A percentile compares a stretch with the other conserved stretches of the same genome.
Conservation (phyloP, 352 stramenopile genomes). For the Phytophthora aleatoria region DNA sequence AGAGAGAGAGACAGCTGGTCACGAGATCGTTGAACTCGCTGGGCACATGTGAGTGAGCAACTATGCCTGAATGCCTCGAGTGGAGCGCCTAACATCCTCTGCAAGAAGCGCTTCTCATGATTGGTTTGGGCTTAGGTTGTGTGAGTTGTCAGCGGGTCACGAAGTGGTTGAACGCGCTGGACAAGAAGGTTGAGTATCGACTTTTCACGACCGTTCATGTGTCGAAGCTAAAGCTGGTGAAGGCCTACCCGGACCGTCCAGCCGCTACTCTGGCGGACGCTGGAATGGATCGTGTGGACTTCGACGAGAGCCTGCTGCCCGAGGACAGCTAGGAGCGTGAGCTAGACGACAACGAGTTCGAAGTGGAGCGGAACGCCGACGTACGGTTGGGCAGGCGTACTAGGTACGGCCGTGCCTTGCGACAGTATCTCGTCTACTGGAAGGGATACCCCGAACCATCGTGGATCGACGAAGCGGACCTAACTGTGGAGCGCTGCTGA, state of each 20-base stretch:
- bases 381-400: background rate
- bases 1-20: background rate
- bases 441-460: background rate
- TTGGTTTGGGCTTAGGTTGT: background rate
- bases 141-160: background rate
- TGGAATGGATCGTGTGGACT: conserved; percentile 16
- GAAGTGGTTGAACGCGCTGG: background rate
- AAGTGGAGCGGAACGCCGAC: conserved; percentile 10
- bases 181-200: conserved; percentile 4
- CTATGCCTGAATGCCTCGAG: background rate
- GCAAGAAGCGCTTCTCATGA: background rate
- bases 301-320: conserved; percentile 23
- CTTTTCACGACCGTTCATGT: conserved; percentile 32
- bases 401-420: background rate
- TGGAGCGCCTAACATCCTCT: background rate
- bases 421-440: background rate
- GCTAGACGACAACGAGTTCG: conserved; percentile 8
- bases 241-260: conserved; percentile 5
- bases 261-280: background rate
- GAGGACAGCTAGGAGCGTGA: conserved; percentile 7
- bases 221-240: conserved; percentile 20
- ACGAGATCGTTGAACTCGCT: background rate
- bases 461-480: background rate
- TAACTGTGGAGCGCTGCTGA: background rate
- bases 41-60: background rate